phyloP scores from a whole-genome alignment of 305 asterid genomes.

The Rubia peregrina region DNA sequence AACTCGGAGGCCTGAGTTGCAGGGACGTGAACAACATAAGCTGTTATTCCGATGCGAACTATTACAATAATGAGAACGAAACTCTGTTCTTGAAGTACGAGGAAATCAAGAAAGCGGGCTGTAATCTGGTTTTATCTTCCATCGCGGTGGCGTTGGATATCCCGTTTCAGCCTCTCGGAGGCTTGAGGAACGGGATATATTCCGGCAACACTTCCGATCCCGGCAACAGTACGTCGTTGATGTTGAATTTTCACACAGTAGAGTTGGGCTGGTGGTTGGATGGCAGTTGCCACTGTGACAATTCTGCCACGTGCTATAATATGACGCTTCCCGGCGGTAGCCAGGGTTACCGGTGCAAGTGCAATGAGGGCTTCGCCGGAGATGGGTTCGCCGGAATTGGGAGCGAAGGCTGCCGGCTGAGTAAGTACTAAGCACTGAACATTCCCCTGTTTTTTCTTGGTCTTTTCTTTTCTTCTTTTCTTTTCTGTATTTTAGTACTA shows the following conservation, averaged over 20 bases:
- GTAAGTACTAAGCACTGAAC: slow-evolving; percentile 30
- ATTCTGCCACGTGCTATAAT: slow-evolving; percentile 33
- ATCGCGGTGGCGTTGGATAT: slow-evolving; percentile 35
- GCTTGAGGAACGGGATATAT: background rate
- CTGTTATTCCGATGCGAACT: slow-evolving; percentile 41
- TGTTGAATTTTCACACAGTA: slow-evolving; percentile 45
- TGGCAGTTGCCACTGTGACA: slow-evolving; percentile 45
- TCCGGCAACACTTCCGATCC: background rate
- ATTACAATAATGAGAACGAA: slow-evolving; percentile 5
- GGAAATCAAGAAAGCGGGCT: slow-evolving; percentile 23
- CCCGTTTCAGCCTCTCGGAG: background rate
- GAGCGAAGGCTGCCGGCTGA: slow-evolving; percentile 47
- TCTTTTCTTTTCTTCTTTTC: too few relatives aligned
- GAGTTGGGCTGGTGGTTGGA: slow-evolving; percentile 81
- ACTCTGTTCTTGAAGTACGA: slow-evolving; percentile 29
- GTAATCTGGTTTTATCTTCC: slow-evolving; percentile 48
- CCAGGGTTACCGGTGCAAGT: slow-evolving; percentile 53
- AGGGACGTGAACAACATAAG: slow-evolving; percentile 14
- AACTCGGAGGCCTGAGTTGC: slow-evolving; percentile 23
- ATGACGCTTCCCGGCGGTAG: background rate
- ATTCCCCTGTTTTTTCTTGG: background rate
- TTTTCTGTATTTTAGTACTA: background rate
- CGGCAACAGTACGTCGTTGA: slow-evolving; percentile 22
- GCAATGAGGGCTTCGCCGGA: slow-evolving; percentile 57
- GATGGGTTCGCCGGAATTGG: slow-evolving; percentile 54